phyloP scores from a whole-genome alignment of 2,329 filamentous ascomycete genomes.

The Colletotrichum paranaense region DNA sequence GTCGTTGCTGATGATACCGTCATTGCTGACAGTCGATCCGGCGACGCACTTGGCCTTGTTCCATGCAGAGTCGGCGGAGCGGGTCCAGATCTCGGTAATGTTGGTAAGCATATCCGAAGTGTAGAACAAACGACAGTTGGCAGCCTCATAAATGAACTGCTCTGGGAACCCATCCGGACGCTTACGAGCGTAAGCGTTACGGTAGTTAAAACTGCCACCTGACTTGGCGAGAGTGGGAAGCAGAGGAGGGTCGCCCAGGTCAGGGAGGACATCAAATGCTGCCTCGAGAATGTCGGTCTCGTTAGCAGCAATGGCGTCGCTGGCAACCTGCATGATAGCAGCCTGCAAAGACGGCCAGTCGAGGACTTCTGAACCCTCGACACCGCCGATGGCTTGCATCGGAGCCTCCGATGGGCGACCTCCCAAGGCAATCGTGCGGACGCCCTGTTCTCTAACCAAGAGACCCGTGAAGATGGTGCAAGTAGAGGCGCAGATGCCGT shows the following conservation, averaged over 20 bases:
- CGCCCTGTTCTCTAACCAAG: conserved; percentile 61
- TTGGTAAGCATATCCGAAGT: conserved; percentile 61
- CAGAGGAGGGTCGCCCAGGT: conserved; percentile 21
- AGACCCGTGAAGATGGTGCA: conserved; percentile 69
- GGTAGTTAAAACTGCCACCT: conserved; percentile 57
- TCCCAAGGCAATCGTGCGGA: conserved; percentile 68
- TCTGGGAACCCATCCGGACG: conserved; percentile 52
- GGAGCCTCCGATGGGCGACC: conserved; percentile 61
- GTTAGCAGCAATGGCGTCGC: conserved; percentile 23
- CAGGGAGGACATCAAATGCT: background rate
- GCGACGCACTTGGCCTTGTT: conserved; percentile 45
- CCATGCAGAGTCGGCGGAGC: conserved; percentile 52
- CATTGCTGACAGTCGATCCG: conserved; percentile 29
- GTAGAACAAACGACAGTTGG: conserved; percentile 68
- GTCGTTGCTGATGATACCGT: conserved; percentile 30
- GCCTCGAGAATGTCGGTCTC: background rate
- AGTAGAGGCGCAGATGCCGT: conserved; percentile 70
- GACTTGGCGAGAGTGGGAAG: conserved; percentile 48
- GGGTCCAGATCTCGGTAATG: conserved; percentile 60
- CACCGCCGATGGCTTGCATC: conserved; percentile 70
- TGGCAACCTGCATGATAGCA: background rate
- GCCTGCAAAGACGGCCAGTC: conserved; percentile 40
- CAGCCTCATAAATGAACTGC: conserved; percentile 68
- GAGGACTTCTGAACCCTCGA: conserved; percentile 61
- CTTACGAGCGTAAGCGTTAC: conserved; percentile 47